Evolutionary conservation across 2,329 filamentous ascomycete species (phyloP), one percentile per base, ranked within the genome.

Genomic region (Fusarium staphyleae): DNA sequence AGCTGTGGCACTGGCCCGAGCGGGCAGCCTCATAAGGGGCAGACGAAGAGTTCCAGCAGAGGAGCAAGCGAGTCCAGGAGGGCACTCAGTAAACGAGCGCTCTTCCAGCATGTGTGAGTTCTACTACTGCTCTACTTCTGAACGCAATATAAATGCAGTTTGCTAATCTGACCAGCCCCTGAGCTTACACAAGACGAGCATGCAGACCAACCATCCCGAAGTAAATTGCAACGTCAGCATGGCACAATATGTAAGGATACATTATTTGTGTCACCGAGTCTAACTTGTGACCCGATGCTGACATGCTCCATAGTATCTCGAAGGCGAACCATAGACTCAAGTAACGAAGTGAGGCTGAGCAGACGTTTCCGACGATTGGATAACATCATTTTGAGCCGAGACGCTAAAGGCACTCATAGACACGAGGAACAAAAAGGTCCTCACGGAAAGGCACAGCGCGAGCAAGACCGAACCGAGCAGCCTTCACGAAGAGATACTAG

Each of bases 1-100:
- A 48, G 74, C 75, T n/a, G 78, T 81, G 3, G 67, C 74, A 1
- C 53, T 80, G 18, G 77, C 76, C 11, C 72, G 78, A 35, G 71
- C 74, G 4, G 71, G 71, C 12, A 80, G 76, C 34, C 58, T 80
- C 12, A 48, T 69, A n/a, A 61, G 62, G 24, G 37, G 45, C 28
- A 50, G 24, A 15, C 16, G 44, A 36, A 22, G 19, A 30, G 37
- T 18, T 35, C 22, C 15, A n/a, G 13, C 22, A 28, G 22, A 19
- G 24, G 41, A 34, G 3, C 14, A 12, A 48, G 42, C 11, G 2
- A 13, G 32, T 9, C 18, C 12, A 9, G 22, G 35, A 8, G 28
- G 28, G 33, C 32, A 45, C 11, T 7, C 28, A 33, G 33, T 13
- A 7, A 16, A 35, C 24, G 32, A 33, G 29, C 6, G 12, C 10